These are phyloP conservation scores for Komagataella phaffii DNA, from an alignment of 805 yeast genomes.

Conservation along the genomic window DNA sequence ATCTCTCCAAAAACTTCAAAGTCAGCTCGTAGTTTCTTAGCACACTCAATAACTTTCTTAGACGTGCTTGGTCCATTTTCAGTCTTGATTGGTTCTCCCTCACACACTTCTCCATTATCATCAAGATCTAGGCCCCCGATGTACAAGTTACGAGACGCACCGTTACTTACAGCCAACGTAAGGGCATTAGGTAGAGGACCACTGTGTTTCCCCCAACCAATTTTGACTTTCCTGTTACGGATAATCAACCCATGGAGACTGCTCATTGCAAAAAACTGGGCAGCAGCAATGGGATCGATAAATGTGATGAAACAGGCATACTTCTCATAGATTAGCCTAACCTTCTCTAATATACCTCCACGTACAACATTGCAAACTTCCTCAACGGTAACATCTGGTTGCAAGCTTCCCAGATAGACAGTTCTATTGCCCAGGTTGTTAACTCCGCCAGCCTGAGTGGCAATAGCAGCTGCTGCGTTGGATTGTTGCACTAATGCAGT, in stretches of 20 bases:
- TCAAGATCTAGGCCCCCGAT: constrained; percentile 41
- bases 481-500: constrained; percentile 81
- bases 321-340: constrained; percentile 68
- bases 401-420: constrained; percentile 81
- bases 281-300: constrained; percentile 94
- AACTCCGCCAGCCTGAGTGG: constrained; percentile 89
- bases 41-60: background rate
- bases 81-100: background rate
- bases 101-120: constrained; percentile 9
- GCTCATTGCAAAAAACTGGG: constrained; percentile 92
- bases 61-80: background rate
- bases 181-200: constrained; percentile 84
- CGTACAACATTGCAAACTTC: constrained; percentile 94
- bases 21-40: constrained; percentile 45
- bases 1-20: constrained; percentile 84
- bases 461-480: constrained; percentile 96
- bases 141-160: constrained; percentile 89
- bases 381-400: constrained; percentile 77
- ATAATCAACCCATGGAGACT: constrained; percentile 81
- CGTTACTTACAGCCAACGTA: constrained; percentile 80
- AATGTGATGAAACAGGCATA: constrained; percentile 93
- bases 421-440: constrained; percentile 88
- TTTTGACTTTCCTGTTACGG: constrained; percentile 75
- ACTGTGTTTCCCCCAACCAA: constrained; percentile 97
- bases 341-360: constrained; percentile 83